Conservation (phyloP, 2,329 filamentous ascomycete genomes). For the Penicillium sp. region DNA sequence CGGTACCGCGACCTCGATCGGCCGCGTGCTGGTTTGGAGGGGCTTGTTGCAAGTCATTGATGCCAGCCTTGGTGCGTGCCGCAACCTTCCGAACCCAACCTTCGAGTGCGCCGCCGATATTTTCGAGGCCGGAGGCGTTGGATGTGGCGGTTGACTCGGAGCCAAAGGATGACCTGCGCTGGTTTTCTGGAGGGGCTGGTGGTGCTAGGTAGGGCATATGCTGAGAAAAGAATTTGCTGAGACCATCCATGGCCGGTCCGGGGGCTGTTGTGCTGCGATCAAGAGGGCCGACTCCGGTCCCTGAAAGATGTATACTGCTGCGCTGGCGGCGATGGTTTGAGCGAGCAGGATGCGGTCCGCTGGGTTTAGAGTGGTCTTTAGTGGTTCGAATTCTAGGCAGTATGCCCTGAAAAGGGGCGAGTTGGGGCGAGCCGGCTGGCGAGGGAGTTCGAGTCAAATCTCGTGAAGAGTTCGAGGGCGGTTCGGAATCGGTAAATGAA, state of each 20-base stretch:
- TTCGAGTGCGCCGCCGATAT: slow-evolving; percentile 85
- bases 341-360: slow-evolving; percentile 20
- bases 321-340: slow-evolving; percentile 46
- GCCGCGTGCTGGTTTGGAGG: slow-evolving; percentile 24
- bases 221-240: slow-evolving; percentile 83
- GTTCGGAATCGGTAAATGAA: slow-evolving; percentile 64
- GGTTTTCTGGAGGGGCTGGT: slow-evolving; percentile 61
- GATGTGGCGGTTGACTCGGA: slow-evolving; percentile 38
- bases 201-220: slow-evolving; percentile 80
- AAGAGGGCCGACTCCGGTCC: slow-evolving; percentile 87
- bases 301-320: slow-evolving; percentile 67
- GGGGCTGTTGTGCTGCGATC: slow-evolving; percentile 54
- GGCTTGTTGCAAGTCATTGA: slow-evolving; percentile 45
- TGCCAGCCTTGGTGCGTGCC: slow-evolving; percentile 43
- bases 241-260: slow-evolving; percentile 79
- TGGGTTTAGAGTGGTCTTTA: slow-evolving; percentile 36
- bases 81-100: slow-evolving; percentile 88
- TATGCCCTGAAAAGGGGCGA: slow-evolving; percentile 31
- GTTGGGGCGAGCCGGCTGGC: slow-evolving; percentile 30
- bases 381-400: slow-evolving; percentile 33
- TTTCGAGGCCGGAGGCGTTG: slow-evolving; percentile 64
- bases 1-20: slow-evolving; percentile 28
- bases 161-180: slow-evolving; percentile 40
- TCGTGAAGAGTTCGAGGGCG: slow-evolving; percentile 35
- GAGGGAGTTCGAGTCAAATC: slow-evolving; percentile 34